Evolutionary conservation across 2,329 filamentous ascomycete genomes (phyloP), one percentile per base, ranked within the genome.

Genomic region (Paraconiothyrium brasiliense): DNA sequence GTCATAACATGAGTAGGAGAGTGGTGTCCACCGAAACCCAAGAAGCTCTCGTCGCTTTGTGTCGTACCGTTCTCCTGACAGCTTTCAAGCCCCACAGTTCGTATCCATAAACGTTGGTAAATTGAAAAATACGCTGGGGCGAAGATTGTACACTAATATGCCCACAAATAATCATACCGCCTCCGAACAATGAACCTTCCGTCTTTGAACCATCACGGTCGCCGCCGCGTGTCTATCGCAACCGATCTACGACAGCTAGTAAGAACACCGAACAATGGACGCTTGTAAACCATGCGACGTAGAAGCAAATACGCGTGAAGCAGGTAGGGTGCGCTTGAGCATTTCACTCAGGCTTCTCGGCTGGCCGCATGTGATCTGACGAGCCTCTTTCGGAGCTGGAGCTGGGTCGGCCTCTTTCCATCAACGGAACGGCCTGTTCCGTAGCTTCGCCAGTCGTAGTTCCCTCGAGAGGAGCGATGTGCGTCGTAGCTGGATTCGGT

Each of bases 381-480:
- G 52, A 55, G 20, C 16, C 39, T 55, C 52, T 35, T 3, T 55
- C 52, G 27, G 52, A 32, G 37, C 52, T 55, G 27, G 39, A 32
- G 37, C 52, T 55, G 27, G 39, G 6, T 46, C 52, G 52, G 52
- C 41, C 41, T 55, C 52, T 69, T 61, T 34, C 68, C 64, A 34
- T 70, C 68, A 43, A 67, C 64, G 47, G 69, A 71, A 6, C 62
- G 54, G n/a, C 72, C 58, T 48, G 70, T 68, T 32, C 66, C 65
- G 34, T 87, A 87, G 44, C 89, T 85, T 13, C 84, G 84, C 2
- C 43, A 37, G 54, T 56, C 30, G 43, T 47, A 27, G 88, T 87
- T 79, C 97, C 95, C 76, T 97, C 93, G 72, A 91, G 93, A 66
- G 83, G 87, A 50, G 89, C 90, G 63, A 94, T 89, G 65, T 82